Evolutionary conservation across 768 basidiomycete genomes (phyloP).

Genomic region (Chiua virens): DNA sequence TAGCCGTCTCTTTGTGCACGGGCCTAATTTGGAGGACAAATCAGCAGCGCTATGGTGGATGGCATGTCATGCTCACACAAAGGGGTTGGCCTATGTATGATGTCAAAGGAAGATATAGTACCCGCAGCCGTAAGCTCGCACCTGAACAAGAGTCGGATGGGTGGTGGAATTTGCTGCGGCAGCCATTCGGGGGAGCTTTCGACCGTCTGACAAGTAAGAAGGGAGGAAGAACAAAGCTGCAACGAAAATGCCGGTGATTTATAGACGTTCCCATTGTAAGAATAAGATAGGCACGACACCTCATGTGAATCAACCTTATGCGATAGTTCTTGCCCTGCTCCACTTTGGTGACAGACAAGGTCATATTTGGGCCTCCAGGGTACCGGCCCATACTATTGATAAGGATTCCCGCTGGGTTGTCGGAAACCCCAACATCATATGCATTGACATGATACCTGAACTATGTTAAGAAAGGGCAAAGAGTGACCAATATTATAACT

Average conservation of each 20-base stretch:
- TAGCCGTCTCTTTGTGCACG: conserved; percentile 48
- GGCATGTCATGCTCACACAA: conserved; percentile 46
- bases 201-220: background rate
- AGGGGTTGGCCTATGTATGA: conserved; percentile 59
- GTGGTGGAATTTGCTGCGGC: conserved; percentile 60
- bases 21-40: conserved; percentile 31
- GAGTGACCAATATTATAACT: background rate
- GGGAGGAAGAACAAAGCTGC: background rate
- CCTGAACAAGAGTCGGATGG: conserved; percentile 59
- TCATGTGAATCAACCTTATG: conserved; percentile 38
- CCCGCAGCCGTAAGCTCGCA: conserved; percentile 22
- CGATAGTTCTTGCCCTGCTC: conserved; percentile 36
- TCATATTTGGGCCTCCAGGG: conserved; percentile 30
- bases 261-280: background rate
- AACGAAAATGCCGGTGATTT: background rate
- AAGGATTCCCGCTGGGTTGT: too few species aligned
- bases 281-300: background rate
- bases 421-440: too few species aligned
- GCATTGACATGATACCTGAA: conserved; percentile 24
- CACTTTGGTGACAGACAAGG: conserved; percentile 39
- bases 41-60: background rate
- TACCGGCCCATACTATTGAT: too few species aligned
- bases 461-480: background rate
- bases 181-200: conserved; percentile 41
- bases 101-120: background rate